Evolutionary conservation across 768 basidiomycete genomes (phyloP), one percentile per base, ranked within the genome.

Genomic region (Porphyrellus cyaneotinctus): DNA sequence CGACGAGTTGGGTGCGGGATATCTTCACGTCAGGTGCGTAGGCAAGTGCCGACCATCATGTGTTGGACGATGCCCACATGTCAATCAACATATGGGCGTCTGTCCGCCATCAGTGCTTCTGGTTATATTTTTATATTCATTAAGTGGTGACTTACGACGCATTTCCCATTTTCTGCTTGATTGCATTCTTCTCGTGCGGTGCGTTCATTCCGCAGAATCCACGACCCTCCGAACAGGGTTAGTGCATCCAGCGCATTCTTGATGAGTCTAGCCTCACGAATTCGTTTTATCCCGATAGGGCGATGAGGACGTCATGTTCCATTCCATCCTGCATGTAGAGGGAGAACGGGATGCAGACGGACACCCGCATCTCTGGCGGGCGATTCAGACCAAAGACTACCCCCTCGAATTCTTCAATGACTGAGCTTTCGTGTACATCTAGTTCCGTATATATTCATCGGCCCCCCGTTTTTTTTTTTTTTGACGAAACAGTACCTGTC

Each of bases 221-320:
- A 88, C 62, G 86, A 88, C 61, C 84, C 87, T 47, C 86, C 83
- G 2, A 84, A 86, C 72, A 75, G 78, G 67, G 87, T 84, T 66
- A 52, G 77, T 64, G 42, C 32, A 28, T 28, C 30, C 28, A 50
- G 23, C 33, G 38, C 33, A 32, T 51, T 44, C 33, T 22, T 38
- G 22, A 42, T 38, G 13, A 28, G 20, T 38, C 20, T 30, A 12
- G 38, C 52, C 57, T 54, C 52, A 56, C 48, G 33, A 47, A 41
- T 38, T 44, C 23, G 31, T 45, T 56, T 47, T 47, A 43, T 48
- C 26, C 47, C 42, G 33, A 53, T 58, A 89, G 85, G 87, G 85
- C 38, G 70, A 71, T 2, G 78, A 82, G 55, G 85, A 87, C 56
- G 78, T 89, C 47, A 70, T 53, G 36, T 88, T 88, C 70, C 88